phyloP scores from a whole-genome alignment of 1,284 basidiomycete species.

The Puccinia horiana region DNA sequence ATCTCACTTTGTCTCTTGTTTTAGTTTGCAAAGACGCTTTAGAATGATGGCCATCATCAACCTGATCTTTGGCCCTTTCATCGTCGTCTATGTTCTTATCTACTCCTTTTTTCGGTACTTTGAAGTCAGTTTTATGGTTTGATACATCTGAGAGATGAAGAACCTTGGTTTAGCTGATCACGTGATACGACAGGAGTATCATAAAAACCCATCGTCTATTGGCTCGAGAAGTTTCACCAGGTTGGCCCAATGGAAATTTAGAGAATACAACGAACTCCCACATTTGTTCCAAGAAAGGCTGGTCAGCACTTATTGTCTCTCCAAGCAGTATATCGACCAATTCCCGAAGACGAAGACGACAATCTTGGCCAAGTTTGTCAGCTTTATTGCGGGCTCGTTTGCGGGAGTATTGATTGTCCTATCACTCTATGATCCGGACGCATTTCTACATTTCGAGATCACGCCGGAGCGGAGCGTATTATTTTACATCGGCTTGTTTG shows the following conservation, averaged over 20 bases:
- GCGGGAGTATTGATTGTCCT: constrained; percentile 88
- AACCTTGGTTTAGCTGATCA: background rate
- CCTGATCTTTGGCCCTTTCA: constrained; percentile 91
- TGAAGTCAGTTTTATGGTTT: constrained; percentile 62
- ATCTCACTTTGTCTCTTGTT: constrained; percentile 1
- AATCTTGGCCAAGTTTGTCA: constrained; percentile 74
- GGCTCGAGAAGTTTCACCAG: constrained; percentile 88
- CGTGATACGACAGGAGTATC: constrained; percentile 72
- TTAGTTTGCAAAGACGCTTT: constrained; percentile 77
- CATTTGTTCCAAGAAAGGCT: constrained; percentile 85
- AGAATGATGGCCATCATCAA: constrained; percentile 96
- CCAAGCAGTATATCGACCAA: constrained; percentile 93
- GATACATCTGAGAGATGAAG: background rate
- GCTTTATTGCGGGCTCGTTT: constrained; percentile 94
- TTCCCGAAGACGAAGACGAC: constrained; percentile 93
- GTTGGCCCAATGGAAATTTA: constrained; percentile 96
- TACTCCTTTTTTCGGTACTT: constrained; percentile 99
- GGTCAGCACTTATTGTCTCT: constrained; percentile 80
- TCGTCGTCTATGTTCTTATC: constrained; percentile 91
- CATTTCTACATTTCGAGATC: constrained; percentile 87
- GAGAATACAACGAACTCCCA: constrained; percentile 97
- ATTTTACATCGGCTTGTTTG: constrained; percentile 88
- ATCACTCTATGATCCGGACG: constrained; percentile 78
- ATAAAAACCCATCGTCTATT: constrained; percentile 93
- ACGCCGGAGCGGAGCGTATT: constrained; percentile 86